A percentile compares a stretch with the other conserved stretches of the same genome.
Conservation (phyloP, 225 moss, liverwort and hornwort genomes). For the Physcomitrellopsis africana region DNA sequence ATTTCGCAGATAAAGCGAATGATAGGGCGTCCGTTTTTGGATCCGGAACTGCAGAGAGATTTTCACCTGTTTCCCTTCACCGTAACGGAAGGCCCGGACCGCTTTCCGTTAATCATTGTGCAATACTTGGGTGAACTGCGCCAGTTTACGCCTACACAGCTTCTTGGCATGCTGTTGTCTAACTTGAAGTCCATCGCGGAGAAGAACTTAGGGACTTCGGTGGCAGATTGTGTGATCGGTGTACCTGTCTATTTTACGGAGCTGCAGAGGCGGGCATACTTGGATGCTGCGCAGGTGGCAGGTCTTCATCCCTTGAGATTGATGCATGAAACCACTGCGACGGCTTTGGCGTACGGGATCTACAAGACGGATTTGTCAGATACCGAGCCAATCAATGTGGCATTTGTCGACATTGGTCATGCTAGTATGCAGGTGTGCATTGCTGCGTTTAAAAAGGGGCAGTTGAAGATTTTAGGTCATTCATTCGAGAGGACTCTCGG, state of each 20-base stretch:
- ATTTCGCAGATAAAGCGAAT: too few species aligned
- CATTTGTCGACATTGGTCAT: conserved; percentile 94
- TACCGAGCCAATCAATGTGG: conserved; percentile 89
- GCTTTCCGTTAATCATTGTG: conserved; percentile 71
- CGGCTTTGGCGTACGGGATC: conserved; percentile 93
- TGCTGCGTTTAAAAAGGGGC: conserved; percentile 95
- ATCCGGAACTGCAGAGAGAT: conserved; percentile 95
- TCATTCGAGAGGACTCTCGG: conserved; percentile 82
- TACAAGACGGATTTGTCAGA: conserved; percentile 97
- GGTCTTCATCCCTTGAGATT: conserved; percentile 88
- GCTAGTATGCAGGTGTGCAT: conserved; percentile 99
- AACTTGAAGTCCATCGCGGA: conserved; percentile 96
- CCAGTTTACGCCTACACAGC: conserved; percentile 85
- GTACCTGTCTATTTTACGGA: conserved; percentile 95
- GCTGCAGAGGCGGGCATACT: conserved; percentile 94
- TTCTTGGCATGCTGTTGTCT: conserved; percentile 86
- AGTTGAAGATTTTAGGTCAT: conserved; percentile 84
- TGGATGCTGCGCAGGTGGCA: conserved; percentile 88
- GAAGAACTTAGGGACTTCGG: conserved; percentile 87
- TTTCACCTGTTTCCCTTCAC: conserved; percentile 77
- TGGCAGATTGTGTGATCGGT: conserved; percentile 96
- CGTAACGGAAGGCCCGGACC: conserved; percentile 83
- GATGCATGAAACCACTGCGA: conserved; percentile 98
- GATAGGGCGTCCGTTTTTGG: conserved; percentile 83
- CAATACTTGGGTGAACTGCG: conserved; percentile 75